These are phyloP conservation scores for Aspergillus costaricaensis DNA, from an alignment of 2,329 filamentous ascomycete species.

Conservation along the genomic window DNA sequence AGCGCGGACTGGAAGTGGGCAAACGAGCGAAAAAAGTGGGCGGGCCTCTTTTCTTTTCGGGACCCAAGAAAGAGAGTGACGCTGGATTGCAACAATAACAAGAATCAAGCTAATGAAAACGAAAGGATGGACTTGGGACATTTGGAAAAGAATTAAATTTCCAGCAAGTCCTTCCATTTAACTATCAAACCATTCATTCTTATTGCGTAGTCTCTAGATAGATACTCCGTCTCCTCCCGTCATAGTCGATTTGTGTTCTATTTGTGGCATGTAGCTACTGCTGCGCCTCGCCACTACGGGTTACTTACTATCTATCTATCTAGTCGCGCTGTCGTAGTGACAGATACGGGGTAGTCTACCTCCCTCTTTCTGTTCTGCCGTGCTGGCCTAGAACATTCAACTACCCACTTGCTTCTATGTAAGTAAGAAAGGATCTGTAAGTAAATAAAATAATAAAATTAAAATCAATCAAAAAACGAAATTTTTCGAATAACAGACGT, in stretches of 20 bases:
- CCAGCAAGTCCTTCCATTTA: no score
- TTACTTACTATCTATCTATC: background rate
- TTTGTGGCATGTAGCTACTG: background rate
- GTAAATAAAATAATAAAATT: no score
- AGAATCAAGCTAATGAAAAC: no score
- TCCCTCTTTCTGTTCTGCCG: background rate
- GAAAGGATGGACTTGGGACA: no score
- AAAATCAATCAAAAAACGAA: no score
- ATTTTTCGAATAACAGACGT: background rate
- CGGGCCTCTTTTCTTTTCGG: background rate
- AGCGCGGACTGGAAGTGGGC: constrained; percentile 1
- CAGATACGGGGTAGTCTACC: background rate
- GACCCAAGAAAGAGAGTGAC: background rate
- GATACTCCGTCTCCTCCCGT: background rate
- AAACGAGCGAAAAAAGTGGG: constrained; percentile 1
- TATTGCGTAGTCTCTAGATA: background rate
- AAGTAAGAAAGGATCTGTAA: no score
- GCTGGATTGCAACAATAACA: background rate
- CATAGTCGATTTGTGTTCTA: background rate
- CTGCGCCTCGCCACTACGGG: constrained; percentile 3
- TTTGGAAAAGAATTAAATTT: no score
- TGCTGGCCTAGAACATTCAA: background rate
- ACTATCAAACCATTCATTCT: no score
- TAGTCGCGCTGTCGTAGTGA: background rate
- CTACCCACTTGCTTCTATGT: background rate